Base-by-base conservation (phyloP, 208 protist species). In the Endotrypanum monterogeii region DNA sequence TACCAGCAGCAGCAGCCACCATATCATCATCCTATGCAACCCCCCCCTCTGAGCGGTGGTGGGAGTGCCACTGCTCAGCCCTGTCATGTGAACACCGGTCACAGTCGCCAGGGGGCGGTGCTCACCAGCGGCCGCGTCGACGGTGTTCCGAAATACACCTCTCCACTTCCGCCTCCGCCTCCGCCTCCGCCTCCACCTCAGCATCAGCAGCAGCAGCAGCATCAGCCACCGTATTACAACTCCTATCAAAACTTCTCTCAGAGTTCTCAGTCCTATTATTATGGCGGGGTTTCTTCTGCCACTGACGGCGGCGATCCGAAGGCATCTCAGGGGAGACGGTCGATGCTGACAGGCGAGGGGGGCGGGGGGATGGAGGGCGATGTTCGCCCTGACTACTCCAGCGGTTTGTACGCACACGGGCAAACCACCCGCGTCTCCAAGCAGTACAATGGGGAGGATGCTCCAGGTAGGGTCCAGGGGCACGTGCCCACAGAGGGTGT, bases 1-100 rank as follows among this genome's bases (percentile, higher is more conserved):
- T n/a, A 73, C 20, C 67, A 69, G 48, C 57, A 67, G n/a, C 62
- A 71, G 20, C 61, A 60, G 57, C 9, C 46, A 20, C 63, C 23
- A 18, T 65, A 65, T 44, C 23, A 7, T 25, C 25, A 68, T 39
- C 44, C 39, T 25, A 37, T 28, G 51, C 63, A 51, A 46, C 46
- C 30, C 35, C 35, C 28, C 32, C 14, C 28, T 12, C n/a, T 65
- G 14, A 14, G 44, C 63, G 44, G 63, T 23, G 63, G 16, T 5
- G 63, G 63, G 12, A 16, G 44, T 37, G 44, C 63, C 37, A 25
- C 14, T 50, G 35, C 14, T 39, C 3, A 6, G 25, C 23, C 28
- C 25, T 65, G 46, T 46, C 60, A 41, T 46, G 60, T 8, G 8
- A 48, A 18, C 35, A 23, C 16, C 2, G 46, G 35, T 7, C n/a